Conservation (phyloP, 164 flowering plant species). For the Cinnamomum micranthum region DNA sequence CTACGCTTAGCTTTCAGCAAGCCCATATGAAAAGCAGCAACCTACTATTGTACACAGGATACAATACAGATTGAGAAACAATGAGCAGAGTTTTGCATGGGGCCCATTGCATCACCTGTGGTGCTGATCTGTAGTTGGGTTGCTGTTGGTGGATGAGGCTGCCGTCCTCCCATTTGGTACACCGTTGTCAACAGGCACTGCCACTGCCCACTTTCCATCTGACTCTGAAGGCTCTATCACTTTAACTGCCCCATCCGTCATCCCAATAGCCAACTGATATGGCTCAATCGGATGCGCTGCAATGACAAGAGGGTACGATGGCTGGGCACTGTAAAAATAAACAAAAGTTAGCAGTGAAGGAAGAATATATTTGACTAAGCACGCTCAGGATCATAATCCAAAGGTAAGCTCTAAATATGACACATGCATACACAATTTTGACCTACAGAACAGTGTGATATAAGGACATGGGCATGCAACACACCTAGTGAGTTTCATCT, state of each 20-base stretch:
- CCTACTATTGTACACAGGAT: conserved; percentile 21
- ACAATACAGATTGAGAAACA: conserved; percentile 11
- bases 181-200: conserved; percentile 56
- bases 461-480: no score
- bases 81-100: conserved; percentile 4
- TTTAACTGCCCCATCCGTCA: conserved; percentile 69
- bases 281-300: conserved; percentile 80
- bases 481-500: no score
- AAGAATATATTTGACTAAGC: no score
- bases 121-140: conserved; percentile 49
- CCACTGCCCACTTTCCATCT: conserved; percentile 68
- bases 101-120: conserved; percentile 56
- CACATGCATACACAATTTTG: no score
- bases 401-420: no score
- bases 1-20: conserved; percentile 3
- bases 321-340: conserved; percentile 6
- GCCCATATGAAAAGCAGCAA: conserved; percentile 5
- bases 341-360: background rate
- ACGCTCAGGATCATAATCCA: no score
- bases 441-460: no score
- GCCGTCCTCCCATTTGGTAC: conserved; percentile 43
- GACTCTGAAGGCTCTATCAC: conserved; percentile 79
- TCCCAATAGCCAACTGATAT: conserved; percentile 76
- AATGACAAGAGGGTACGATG: conserved; percentile 54
- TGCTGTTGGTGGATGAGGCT: conserved; percentile 64